phyloP scores from a whole-genome alignment of 73 alveolate genomes.

The Symbiodinium pilosum region DNA sequence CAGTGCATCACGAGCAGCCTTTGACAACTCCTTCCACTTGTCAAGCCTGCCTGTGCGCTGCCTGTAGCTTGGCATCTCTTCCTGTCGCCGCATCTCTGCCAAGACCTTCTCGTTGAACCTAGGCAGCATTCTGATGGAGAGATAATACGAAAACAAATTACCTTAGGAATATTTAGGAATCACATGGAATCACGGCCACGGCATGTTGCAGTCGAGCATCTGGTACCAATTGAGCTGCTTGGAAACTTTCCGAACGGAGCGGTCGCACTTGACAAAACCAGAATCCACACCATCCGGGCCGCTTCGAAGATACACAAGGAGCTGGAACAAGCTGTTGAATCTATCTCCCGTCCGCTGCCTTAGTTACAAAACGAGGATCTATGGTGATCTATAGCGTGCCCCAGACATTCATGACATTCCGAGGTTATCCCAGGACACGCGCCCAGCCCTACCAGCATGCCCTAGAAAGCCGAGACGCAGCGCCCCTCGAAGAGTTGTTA shows the following conservation, averaged over 20 bases:
- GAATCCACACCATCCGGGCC: neutral
- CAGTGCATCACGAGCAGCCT: neutral
- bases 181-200: too few relatives aligned
- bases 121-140: neutral
- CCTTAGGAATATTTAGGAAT: too few relatives aligned
- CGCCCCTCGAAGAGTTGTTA: neutral
- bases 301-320: neutral
- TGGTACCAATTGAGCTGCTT: neutral
- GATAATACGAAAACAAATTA: too few relatives aligned
- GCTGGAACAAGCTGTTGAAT: neutral
- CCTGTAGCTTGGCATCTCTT: neutral
- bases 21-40: neutral
- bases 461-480: neutral
- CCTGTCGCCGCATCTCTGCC: neutral
- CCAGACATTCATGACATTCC: too few relatives aligned
- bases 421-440: too few relatives aligned
- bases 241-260: neutral
- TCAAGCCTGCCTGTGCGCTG: neutral
- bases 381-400: neutral
- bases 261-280: neutral
- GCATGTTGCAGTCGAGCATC: too few relatives aligned
- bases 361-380: too few relatives aligned
- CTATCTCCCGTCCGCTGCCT: neutral
- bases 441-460: too few relatives aligned
- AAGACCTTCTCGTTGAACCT: neutral